These are phyloP conservation scores for Microascus cirrosus DNA, from an alignment of 2,329 filamentous ascomycete genomes.

Conservation along the genomic window DNA sequence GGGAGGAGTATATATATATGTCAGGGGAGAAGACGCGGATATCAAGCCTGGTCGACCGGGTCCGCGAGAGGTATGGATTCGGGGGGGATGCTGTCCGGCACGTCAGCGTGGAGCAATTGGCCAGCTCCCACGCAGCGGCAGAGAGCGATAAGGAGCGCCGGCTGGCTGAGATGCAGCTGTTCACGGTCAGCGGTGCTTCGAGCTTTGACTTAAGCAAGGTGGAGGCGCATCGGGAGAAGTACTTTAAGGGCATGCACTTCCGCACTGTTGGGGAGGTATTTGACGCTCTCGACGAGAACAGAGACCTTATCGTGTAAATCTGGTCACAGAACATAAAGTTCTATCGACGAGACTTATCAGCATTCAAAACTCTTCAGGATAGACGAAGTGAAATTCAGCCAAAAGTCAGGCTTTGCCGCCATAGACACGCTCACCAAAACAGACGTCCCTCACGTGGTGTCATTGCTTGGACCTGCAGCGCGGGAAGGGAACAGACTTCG, in stretches of 20 bases:
- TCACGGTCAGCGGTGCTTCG: constrained; percentile 5
- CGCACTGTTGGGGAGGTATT: neutral
- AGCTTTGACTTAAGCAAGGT: constrained; percentile 6
- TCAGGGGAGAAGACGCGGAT: constrained; percentile 7
- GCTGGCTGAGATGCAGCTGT: constrained; percentile 6
- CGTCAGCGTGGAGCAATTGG: constrained; percentile 1
- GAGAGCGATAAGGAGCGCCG: neutral
- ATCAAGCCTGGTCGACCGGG: neutral
- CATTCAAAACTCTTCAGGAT: neutral
- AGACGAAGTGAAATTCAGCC: neutral
- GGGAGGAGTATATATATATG: constrained; percentile 7
- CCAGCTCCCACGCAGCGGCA: neutral
- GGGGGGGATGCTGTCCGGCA: constrained; percentile 3
- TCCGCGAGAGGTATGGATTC: neutral
- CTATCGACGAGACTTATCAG: neutral
- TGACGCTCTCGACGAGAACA: neutral
- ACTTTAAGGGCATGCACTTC: neutral
- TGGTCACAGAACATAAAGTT: neutral
- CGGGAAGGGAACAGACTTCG: no score
- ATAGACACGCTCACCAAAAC: no score
- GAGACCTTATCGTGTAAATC: neutral
- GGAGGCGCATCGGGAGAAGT: constrained; percentile 5
- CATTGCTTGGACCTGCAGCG: no score
- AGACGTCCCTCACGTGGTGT: no score
- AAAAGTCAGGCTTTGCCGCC: neutral